Base-by-base conservation (phyloP, 768 basidiomycete species). In the Collybia nuda region DNA sequence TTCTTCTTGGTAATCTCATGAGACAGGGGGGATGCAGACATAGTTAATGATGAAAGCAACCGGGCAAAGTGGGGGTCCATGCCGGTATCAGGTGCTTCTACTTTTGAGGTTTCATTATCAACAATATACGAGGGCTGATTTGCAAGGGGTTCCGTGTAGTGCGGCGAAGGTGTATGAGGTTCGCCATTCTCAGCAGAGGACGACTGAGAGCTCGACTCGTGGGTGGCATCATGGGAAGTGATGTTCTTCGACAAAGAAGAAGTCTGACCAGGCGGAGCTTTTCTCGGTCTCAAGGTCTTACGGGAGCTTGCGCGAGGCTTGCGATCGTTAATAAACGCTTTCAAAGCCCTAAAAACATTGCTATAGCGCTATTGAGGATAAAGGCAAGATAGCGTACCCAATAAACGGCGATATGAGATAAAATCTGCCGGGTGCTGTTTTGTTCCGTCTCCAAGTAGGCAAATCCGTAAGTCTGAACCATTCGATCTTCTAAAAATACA, bases 401-500 rank as follows among this genome's bases (percentile, higher is more conserved):
- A 99, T 93, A 72, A 98, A 97, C 3, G 96, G 95, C 0, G 93
- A 84, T 32, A 98, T 93, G 62, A 98, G 76, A 71, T 97, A 99
- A 68, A 97, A 98, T 66, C 90, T 93, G 37, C 89, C 86, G 14
- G 76, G 77, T 50, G 72, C 74, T 29, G 78, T 72, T 62, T 80
- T 89, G 63, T 80, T 87, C 59, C 82, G 82, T 64, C 82, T 93
- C 95, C 95, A 99, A 0, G 91, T 93, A 1, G 96, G 97, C 7
- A 99, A 74, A 64, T 98, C 93, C 17, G 78, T 76, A 44, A 98
- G 72, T 52, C 76, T 83, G 69, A 97, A 97, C 97, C 97, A 99
- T 64, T 94, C 88, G 58, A 98, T 98, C 76, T 91, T 92, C 95
- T 98, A 63, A 32, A 39, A 18, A 15, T 28, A 35, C 47, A 39